A percentile compares a stretch with the other conserved stretches of the same genome.
phyloP scores from a whole-genome alignment of 1,139 yeast genomes.

The Scheffersomyces titani region DNA sequence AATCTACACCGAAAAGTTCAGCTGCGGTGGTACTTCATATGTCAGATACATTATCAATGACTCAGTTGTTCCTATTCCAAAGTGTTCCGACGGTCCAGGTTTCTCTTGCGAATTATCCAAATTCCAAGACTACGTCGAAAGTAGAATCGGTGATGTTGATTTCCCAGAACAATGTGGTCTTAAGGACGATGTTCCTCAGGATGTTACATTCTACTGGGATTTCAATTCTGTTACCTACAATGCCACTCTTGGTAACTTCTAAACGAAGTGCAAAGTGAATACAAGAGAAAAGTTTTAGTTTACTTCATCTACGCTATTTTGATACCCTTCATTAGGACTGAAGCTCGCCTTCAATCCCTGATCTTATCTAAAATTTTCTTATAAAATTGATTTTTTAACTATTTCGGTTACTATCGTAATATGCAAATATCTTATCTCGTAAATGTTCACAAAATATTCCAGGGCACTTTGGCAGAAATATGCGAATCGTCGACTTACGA shows the following conservation, averaged over 20 bases:
- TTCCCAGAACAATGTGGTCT: slow-evolving; percentile 32
- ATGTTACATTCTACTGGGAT: slow-evolving; percentile 15
- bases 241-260: background rate
- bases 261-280: background rate
- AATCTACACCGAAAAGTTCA: slow-evolving; percentile 48
- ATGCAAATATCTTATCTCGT: background rate
- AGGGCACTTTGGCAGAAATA: background rate
- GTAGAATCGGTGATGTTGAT: slow-evolving; percentile 28
- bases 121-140: slow-evolving; percentile 34
- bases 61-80: slow-evolving; percentile 55
- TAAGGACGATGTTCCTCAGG: slow-evolving; percentile 9
- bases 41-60: slow-evolving; percentile 56
- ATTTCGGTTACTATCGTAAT: background rate
- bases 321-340: background rate
- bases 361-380: background rate
- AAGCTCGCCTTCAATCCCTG: background rate
- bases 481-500: too few relatives aligned
- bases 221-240: slow-evolving; percentile 8
- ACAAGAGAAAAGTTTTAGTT: background rate
- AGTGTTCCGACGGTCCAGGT: slow-evolving; percentile 57
- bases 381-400: too few relatives aligned
- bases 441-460: background rate
- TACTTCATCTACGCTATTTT: background rate
- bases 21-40: slow-evolving; percentile 39
- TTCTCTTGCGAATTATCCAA: slow-evolving; percentile 53